Base-by-base conservation (phyloP, 805 yeast genomes). In the Metschnikowia noctiluminum region DNA sequence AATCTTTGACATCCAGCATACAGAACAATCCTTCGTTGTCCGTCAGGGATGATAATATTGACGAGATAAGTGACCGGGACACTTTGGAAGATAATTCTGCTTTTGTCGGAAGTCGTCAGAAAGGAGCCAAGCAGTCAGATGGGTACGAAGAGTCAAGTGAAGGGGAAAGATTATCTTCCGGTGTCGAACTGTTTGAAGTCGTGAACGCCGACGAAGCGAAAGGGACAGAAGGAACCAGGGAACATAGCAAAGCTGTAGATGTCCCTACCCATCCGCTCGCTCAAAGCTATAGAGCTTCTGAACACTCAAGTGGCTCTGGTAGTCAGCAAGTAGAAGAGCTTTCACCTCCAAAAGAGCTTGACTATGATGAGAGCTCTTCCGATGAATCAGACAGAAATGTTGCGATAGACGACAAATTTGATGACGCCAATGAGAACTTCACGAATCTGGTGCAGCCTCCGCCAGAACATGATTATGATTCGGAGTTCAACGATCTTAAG, bases 1-100 rank as follows among this genome's bases (percentile, higher is more conserved):
- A 84, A 50, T 87, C 96, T 0, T 80, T 87, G 36, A 87, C 97
- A 0, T 89, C 97, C 0, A 87, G 96, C 39, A 95, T 90, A 32
- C 92, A 87, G 59, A 91, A 91, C 68, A 90, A 92, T 64, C 89
- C 97, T 2, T 91, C 97, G 0, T 80, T 82, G 66, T 87, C 96
- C 21, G 96, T 89, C 7, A 82, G 96, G 51, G 96, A 87, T 53
- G 96, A 73, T 52, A 73, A 73, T 48, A 68, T 73, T 38, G 78
- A 71, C 16, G 73, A 68, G 28, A 62, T 70, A 6, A 72, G 77
- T 49, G 77, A 73, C 45, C 68, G 73, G 40, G 78, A 70, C 12
- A 70, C 76, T 3, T 55, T 71, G 53, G 75, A 45, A 7, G 55
- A 54, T 9, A 45, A 39, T 21, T 43, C 45, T 6, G 45, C 46